Base-by-base conservation (phyloP, 257 asterid genomes). In the Solanum pinnatisectum region DNA sequence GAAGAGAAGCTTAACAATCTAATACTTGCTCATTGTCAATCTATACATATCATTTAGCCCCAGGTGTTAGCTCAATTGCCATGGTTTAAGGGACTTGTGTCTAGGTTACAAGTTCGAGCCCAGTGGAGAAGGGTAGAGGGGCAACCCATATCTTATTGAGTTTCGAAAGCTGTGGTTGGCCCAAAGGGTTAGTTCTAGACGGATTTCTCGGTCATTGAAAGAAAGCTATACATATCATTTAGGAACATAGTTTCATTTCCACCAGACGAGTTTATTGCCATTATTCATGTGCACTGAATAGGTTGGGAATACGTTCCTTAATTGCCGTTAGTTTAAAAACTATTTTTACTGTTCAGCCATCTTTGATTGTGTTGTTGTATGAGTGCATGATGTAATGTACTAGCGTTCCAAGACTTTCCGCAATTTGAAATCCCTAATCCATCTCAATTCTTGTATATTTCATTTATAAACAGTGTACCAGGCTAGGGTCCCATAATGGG, bases 401-500 rank as follows among this genome's bases (percentile, higher is more conserved):
- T 56, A 56, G 65, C 65, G n/a, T 3, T 18, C 1, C 65, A 56
- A 56, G 65, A 20, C 39, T 27, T 44, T 23, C 65, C 27, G 32
- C 67, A 15, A 78, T 42, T 46, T 81, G 40, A 81, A 13, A 44
- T 30, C 30, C 15, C 22, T 82, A 32, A 82, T 49, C 70, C 37
- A 4, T 79, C 85, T 79, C 37, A 44, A 78, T n/a, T 13, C 15
- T 79, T 79, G 18, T 79, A 2, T 16, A 7, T 27, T 49, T 49
- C 42, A 49, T 49, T 49, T 7, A 49, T 18, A 5, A 82, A 27
- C 70, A 82, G 86, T 67, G 39, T 79, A 44, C 67, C 63, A 78
- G 88, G 72, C 59, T 46, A 74, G 76, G 67, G 36, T 35, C 52
- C 71, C 30, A 39, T 77, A 70, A 94, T 92, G 96, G 89, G 90